phyloP scores from a whole-genome alignment of 2,329 filamentous ascomycete genomes.

The Triangularia setosa region DNA sequence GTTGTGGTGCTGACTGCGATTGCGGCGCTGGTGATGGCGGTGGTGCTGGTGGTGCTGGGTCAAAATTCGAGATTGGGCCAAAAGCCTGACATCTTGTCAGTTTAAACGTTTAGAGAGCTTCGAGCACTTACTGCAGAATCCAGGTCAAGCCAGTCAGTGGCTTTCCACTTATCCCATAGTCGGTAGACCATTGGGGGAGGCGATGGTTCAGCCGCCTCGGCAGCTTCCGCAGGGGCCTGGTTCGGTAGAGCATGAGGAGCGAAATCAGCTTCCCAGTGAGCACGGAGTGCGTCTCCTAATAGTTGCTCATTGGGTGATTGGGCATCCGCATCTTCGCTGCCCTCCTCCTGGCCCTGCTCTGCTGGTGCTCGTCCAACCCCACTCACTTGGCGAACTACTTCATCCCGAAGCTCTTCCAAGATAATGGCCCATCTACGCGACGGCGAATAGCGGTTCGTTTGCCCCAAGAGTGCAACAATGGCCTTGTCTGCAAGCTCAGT shows the following conservation, averaged over 20 bases:
- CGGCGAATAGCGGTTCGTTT: slow-evolving; percentile 17
- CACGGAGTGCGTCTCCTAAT: slow-evolving; percentile 21
- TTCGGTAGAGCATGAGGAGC: not conserved
- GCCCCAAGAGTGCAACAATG: slow-evolving; percentile 10
- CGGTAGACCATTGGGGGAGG: not conserved
- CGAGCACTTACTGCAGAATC: slow-evolving; percentile 21
- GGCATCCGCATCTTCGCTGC: slow-evolving; percentile 1
- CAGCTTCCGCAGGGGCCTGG: not conserved
- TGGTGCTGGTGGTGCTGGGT: not conserved
- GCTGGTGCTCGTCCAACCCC: not conserved
- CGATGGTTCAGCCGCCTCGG: not conserved
- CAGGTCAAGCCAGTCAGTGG: slow-evolving; percentile 23
- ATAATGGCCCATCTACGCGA: slow-evolving; percentile 18
- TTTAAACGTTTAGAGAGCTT: not conserved
- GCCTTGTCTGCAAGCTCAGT: slow-evolving; percentile 12
- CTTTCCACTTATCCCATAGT: slow-evolving; percentile 21
- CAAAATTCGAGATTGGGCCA: slow-evolving; percentile 18
- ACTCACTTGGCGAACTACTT: slow-evolving; percentile 11
- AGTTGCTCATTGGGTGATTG: slow-evolving; percentile 13
- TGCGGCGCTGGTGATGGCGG: too few relatives aligned
- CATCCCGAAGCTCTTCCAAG: slow-evolving; percentile 20
- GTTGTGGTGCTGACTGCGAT: not conserved
- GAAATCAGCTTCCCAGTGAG: slow-evolving; percentile 19
- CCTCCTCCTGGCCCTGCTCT: not conserved
- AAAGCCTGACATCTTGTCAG: slow-evolving; percentile 15